A percentile compares a stretch with the other conserved stretches of the same genome.
Evolutionary conservation across 306 rosid species (phyloP).

Genomic region (Lagenaria siceraria): DNA sequence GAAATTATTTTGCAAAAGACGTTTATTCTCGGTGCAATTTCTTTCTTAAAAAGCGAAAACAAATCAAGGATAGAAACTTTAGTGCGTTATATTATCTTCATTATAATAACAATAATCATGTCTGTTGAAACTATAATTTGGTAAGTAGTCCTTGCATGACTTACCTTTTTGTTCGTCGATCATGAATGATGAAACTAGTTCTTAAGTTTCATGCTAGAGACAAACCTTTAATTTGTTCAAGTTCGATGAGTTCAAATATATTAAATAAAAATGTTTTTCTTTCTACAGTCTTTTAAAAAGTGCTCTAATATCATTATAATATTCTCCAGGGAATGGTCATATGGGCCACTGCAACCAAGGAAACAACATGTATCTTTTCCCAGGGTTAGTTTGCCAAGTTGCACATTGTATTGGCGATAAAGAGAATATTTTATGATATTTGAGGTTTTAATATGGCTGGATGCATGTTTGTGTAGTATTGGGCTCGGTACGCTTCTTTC

Average conservation of each 20-base stretch:
- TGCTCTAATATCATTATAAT: background rate
- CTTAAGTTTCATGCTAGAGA: background rate
- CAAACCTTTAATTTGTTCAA: background rate
- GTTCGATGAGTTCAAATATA: background rate
- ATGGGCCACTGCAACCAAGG: conserved; percentile 99
- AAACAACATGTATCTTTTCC: conserved; percentile 99
- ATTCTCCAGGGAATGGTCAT: conserved; percentile 56
- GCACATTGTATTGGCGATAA: background rate
- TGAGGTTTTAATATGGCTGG: background rate
- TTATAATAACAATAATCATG: background rate
- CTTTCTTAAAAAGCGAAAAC: background rate
- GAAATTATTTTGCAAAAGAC: background rate
- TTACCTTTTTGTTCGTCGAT: background rate
- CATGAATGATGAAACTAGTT: background rate
- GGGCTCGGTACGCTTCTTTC: conserved; percentile 94
- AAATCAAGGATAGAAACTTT: background rate
- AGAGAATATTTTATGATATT: background rate
- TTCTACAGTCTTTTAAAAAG: background rate
- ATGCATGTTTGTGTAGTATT: conserved; percentile 46
- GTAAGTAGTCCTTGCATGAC: background rate
- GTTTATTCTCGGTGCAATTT: background rate
- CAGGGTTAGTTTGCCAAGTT: conserved; percentile 55
- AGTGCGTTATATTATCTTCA: background rate
- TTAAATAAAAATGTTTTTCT: background rate
- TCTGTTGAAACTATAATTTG: background rate